These are phyloP conservation scores for Endoconidiophora polonica DNA, from an alignment of 2,329 filamentous ascomycete species.

Conservation along the genomic window DNA sequence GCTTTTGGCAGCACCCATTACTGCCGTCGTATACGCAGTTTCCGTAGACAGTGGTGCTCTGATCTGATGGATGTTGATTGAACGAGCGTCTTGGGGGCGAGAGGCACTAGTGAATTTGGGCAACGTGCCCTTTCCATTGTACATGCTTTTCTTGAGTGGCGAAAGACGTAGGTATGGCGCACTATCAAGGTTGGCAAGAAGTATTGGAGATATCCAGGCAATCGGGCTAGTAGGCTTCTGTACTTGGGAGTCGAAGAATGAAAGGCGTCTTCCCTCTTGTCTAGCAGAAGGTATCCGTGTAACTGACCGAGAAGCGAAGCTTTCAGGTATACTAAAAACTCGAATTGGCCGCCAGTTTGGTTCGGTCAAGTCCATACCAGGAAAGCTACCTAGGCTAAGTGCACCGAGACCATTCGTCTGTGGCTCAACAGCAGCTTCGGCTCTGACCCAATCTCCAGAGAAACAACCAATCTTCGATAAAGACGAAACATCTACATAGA, in stretches of 20 bases:
- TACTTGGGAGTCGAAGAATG: slow-evolving; percentile 54
- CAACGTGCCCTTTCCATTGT: slow-evolving; percentile 34
- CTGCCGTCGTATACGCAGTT: slow-evolving; percentile 63
- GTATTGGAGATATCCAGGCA: slow-evolving; percentile 67
- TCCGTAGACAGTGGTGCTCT: slow-evolving; percentile 81
- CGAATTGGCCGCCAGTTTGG: slow-evolving; percentile 65
- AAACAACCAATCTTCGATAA: slow-evolving; percentile 87
- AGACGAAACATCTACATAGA: slow-evolving; percentile 79
- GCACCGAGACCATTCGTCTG: slow-evolving; percentile 47
- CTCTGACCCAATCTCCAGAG: slow-evolving; percentile 87
- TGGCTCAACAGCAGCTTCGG: slow-evolving; percentile 63
- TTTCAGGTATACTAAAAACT: slow-evolving; percentile 77
- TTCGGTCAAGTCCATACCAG: slow-evolving; percentile 35
- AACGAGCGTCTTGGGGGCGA: slow-evolving; percentile 44
- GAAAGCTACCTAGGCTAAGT: slow-evolving; percentile 51
- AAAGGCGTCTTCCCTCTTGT: slow-evolving; percentile 33
- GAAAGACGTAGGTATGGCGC: slow-evolving; percentile 66
- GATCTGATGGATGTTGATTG: slow-evolving; percentile 78
- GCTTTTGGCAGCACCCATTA: slow-evolving; percentile 72
- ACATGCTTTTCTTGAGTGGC: slow-evolving; percentile 39
- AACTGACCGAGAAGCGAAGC: slow-evolving; percentile 43
- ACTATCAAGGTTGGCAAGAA: slow-evolving; percentile 71
- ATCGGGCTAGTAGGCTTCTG: slow-evolving; percentile 39
- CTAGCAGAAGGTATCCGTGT: slow-evolving; percentile 42
- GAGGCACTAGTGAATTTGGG: slow-evolving; percentile 38